Base-by-base conservation (phyloP, 305 asterid genomes). In the Solanum hybrid region DNA sequence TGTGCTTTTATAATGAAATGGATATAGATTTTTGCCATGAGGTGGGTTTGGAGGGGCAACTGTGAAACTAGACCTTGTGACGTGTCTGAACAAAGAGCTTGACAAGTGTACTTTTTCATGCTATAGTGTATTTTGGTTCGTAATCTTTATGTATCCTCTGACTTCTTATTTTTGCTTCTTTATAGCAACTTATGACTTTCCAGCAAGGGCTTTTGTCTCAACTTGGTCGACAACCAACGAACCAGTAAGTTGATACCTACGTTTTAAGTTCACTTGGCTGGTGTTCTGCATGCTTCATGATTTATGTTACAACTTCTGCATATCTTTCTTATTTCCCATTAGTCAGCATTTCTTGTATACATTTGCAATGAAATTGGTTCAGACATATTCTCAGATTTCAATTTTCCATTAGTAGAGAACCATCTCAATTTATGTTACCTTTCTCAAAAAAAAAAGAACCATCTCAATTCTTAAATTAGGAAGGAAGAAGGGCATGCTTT, bases 171-270 rank as follows among this genome's bases (percentile, higher is more conserved):
- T 36, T 90, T 79, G 90, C 51, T 75, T 84, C 65, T 89, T 89
- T 92, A 57, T 93, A 94, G 96, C 96, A 93, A 95, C 93, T 93
- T 76, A 77, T 92, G 92, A 77, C 93, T 26, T 89, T 93, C 79
- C 93, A 90, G 92, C 95, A 93, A 79, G 90, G 93, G 76, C 92
- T 95, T 81, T 34, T 91, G 82, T 92, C 97, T 89, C 96, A 91
- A 90, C 89, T 91, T 81, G 94, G 94, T 86, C 94, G 77, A 41
- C 94, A 92, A 78, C 94, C 83, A 73, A 78, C 93, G 57, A 85
- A 93, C 80, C 94, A 78, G 97, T 95, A 91, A 94, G 94, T 94
- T 88, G 39, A 24, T 14, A 41, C 27, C 87, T 82, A 41, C 5
- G 5, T 82, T 27, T 34, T 37, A 22, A 9, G 36, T 65, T 70